Evolutionary conservation across 495 filamentous ascomycete genomes (phyloP).

Genomic region (Xylaria nigripes): DNA sequence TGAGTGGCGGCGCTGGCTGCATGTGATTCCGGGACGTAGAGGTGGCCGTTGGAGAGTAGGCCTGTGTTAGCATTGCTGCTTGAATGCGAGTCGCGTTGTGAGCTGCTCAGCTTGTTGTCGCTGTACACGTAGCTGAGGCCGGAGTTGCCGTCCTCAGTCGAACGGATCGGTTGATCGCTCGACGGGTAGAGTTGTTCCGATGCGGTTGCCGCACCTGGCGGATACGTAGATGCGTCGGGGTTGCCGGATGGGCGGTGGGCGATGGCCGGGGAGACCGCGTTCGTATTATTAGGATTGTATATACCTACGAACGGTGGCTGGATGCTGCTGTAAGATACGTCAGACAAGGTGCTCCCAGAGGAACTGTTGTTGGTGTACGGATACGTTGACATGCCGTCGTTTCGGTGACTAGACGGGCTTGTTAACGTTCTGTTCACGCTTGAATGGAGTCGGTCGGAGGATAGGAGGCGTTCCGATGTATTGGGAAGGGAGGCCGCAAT

Average conservation of each 20-base stretch:
- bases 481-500: slow-evolving; percentile 33
- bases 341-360: slow-evolving; percentile 10
- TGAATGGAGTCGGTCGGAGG: slow-evolving; percentile 26
- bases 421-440: slow-evolving; percentile 23
- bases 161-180: slow-evolving; percentile 12
- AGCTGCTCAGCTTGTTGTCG: slow-evolving; percentile 11
- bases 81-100: slow-evolving; percentile 16
- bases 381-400: slow-evolving; percentile 14
- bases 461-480: slow-evolving; percentile 33
- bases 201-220: neutral
- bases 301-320: slow-evolving; percentile 12
- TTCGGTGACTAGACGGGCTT: slow-evolving; percentile 17
- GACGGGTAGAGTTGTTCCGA: slow-evolving; percentile 15
- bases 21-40: slow-evolving; percentile 24
- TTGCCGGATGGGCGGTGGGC: slow-evolving; percentile 6
- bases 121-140: slow-evolving; percentile 21
- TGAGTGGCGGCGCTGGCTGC: slow-evolving; percentile 6
- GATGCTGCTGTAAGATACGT: slow-evolving; percentile 18
- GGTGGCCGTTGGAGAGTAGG: slow-evolving; percentile 23
- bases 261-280: slow-evolving; percentile 3
- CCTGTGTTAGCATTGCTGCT: slow-evolving; percentile 12
- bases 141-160: slow-evolving; percentile 14
- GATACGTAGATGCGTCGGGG: slow-evolving; percentile 4
- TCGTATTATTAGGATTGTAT: slow-evolving; percentile 8
- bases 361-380: slow-evolving; percentile 14